Evolutionary conservation across 768 basidiomycete species (phyloP), one percentile per base, ranked within the genome.

Genomic region (Phallus indusiatus): DNA sequence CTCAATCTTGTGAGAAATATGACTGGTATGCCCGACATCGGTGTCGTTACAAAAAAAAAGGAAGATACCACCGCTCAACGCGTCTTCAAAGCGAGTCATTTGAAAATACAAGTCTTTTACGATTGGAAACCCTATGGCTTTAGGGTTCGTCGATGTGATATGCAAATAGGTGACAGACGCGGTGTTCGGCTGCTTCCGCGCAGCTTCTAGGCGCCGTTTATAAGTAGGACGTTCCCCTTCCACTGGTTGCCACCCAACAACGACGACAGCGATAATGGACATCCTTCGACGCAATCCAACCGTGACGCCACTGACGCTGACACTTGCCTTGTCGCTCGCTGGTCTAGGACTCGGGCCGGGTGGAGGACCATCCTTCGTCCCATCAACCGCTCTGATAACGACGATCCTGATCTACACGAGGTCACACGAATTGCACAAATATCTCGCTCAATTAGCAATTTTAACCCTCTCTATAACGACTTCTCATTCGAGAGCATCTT

Each of bases 311-410:
- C 57, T 12, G 14, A 36, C 37, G 50, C 11, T 8, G 47, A 51
- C 9, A 60, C 60, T 7, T 22, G 61, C 59, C 0, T 59, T 66
- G 11, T 65, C 66, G 8, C 59, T 69, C 16, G 53, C 66, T 0
- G 69, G 71, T 0, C 65, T 74, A 0, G 62, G 14, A 42, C 70
- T 9, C 63, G 70, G 0, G 65, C 69, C 5, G n/a, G 42, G 42
- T 4, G 42, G 42, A 14, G 42, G 42, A 10, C 73, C 73, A 0
- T 62, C 70, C 0, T 67, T 73, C 48, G 14, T 66, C 2, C 67
- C 73, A 0, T 54, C 72, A 20, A 60, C 66, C 9, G 28, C 65
- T 6, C 68, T 74, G 9, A 24, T 74, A 0, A 60, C 68, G 0
- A 54, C 62, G 1, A 50, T 74, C 2, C 66, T 66, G 21, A 52